These are phyloP conservation scores for Murraya paniculata DNA, from an alignment of 345 rosid genomes.

Conservation along the genomic window DNA sequence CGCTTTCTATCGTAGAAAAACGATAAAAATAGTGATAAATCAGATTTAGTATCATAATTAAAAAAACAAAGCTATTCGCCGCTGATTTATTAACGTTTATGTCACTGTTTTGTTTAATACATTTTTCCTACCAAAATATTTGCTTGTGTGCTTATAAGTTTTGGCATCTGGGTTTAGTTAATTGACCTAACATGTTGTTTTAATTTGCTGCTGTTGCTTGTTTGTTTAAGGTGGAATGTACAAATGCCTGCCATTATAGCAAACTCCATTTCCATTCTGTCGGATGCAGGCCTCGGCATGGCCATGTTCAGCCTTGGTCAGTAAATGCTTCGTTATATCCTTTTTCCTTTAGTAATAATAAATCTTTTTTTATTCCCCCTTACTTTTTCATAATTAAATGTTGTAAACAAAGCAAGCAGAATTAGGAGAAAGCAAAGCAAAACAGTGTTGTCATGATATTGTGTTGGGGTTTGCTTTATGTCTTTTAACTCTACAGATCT, in stretches of 20 bases:
- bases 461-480: constrained; percentile 14
- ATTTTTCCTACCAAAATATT: no score
- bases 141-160: not conserved
- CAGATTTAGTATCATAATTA: no score
- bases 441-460: constrained; percentile 32
- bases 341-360: not conserved
- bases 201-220: not conserved
- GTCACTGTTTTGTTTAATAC: no score
- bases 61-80: no score
- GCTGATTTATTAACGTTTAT: no score
- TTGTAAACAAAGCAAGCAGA: constrained; percentile 27
- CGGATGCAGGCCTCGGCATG: constrained; percentile 99
- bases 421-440: constrained; percentile 15
- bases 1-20: not conserved
- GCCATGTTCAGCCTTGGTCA: constrained; percentile 99
- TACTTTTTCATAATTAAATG: constrained; percentile 36
- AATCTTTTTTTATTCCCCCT: constrained; percentile 17
- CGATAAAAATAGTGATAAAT: no score
- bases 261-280: constrained; percentile 93
- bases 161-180: constrained; percentile 10
- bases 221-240: constrained; percentile 75
- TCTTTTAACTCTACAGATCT: not conserved
- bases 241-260: constrained; percentile 95
- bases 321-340: constrained; percentile 24
- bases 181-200: constrained; percentile 1